These are phyloP conservation scores for Trichosporon inkin DNA, from an alignment of 1,284 basidiomycete genomes.

Conservation along the genomic window DNA sequence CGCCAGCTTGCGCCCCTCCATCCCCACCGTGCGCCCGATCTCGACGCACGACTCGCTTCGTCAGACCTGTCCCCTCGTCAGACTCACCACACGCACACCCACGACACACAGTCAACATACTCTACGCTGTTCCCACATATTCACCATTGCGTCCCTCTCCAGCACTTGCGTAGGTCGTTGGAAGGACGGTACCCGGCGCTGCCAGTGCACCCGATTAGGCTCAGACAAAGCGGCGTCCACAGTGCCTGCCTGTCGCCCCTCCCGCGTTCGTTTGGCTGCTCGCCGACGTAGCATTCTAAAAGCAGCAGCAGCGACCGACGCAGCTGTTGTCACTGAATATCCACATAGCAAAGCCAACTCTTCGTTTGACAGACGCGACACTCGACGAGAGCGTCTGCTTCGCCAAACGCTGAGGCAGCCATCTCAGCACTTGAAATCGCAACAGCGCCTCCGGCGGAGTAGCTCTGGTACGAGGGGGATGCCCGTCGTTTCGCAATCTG, in stretches of 20 bases:
- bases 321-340: not conserved
- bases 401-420: slow-evolving; percentile 1
- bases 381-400: slow-evolving; percentile 4
- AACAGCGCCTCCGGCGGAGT: slow-evolving; percentile 4
- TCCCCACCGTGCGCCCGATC: not conserved
- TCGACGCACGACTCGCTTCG: not conserved
- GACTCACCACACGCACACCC: not conserved
- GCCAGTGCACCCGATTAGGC: not conserved
- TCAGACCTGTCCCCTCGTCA: not conserved
- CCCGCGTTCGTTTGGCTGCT: slow-evolving; percentile 2
- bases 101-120: not conserved
- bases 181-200: not conserved
- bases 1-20: not conserved
- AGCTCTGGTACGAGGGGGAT: slow-evolving; percentile 6
- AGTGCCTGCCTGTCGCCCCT: not conserved
- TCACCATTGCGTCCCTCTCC: not conserved
- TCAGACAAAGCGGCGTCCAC: slow-evolving; percentile 2
- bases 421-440: slow-evolving; percentile 1
- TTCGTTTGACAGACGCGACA: too few relatives aligned
- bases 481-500: slow-evolving; percentile 5
- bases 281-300: slow-evolving; percentile 1
- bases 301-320: not conserved
- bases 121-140: not conserved
- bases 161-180: slow-evolving; percentile 1
- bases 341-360: too few relatives aligned